Base-by-base conservation (phyloP, 208 protist genomes). In the Hexamita inflata region DNA sequence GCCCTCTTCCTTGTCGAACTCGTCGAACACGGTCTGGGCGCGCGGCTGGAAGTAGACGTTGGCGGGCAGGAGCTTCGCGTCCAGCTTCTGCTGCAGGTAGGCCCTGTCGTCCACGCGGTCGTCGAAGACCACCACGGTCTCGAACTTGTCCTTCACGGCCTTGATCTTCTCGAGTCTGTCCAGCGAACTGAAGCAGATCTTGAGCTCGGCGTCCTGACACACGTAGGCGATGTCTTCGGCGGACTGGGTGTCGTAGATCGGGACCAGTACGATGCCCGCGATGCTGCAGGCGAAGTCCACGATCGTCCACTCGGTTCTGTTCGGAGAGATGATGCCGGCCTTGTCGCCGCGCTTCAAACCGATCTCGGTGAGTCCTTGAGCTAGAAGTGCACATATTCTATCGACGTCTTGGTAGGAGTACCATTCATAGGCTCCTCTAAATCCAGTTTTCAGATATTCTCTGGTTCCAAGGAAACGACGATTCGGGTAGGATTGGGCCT, bases 51-150 rank as follows among this genome's bases (percentile, higher is more conserved):
- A 19, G n/a, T 2, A 15, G 38, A 70, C 64, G 38, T 2, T 19
- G 28, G 32, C 28, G 11, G 64, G 64, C 7, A 70, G 64, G 38
- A 19, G 32, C 2, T n/a, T 15, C n/a, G 2, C n/a, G 60, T 13
- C 40, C 64, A 7, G 38, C 19, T n/a, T 19, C 64, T 49, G 4
- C 26, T 45, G 35, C 4, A 70, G 9, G n/a, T 9, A 11, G 42
- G 38, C 15, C 34, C 58, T 39, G 58, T 78, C 76, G 53, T 74
- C 58, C 11, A 39, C 11, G 1, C 73, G 2, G 53, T 76, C 38
- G 53, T 78, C 76, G 24, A 78, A 32, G 58, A 78, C 74, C 7
- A 78, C 30, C 7, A 78, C 58, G n/a, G 97, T 94, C 49, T n/a
- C n/a, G n/a, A n/a, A n/a, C n/a, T n/a, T n/a, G 53, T 35, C 59